phyloP scores from a whole-genome alignment of 1,284 basidiomycete genomes.

The Sporisorium graminicola region DNA sequence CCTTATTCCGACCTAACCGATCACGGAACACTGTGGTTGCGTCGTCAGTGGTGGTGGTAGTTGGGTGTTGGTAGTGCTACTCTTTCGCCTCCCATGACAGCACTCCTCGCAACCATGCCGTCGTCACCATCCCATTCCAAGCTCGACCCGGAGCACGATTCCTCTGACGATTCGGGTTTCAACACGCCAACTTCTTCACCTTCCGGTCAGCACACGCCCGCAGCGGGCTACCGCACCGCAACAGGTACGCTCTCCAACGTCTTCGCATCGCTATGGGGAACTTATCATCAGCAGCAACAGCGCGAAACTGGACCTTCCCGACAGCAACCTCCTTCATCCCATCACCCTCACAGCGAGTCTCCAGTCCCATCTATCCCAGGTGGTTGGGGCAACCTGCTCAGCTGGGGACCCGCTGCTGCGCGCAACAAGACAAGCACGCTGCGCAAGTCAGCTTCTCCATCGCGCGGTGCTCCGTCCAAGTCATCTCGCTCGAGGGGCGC shows the following conservation, averaged over 20 bases:
- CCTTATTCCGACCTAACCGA: neutral
- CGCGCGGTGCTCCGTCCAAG: conserved; percentile 12
- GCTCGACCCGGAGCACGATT: conserved; percentile 29
- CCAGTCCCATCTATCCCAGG: conserved; percentile 32
- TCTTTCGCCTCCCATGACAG: conserved; percentile 17
- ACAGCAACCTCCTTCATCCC: conserved; percentile 11
- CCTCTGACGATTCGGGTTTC: conserved; percentile 24
- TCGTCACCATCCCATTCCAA: conserved; percentile 15
- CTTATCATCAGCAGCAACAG: conserved; percentile 31
- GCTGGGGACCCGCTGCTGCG: conserved; percentile 43
- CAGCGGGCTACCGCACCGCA: conserved; percentile 41
- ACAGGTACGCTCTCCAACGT: conserved; percentile 40
- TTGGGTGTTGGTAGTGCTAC: neutral
- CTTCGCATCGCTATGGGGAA: conserved; percentile 49
- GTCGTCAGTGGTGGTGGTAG: too few species aligned
- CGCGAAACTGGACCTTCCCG: conserved; percentile 34
- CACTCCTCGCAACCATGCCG: conserved; percentile 31
- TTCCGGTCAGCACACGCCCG: conserved; percentile 32
- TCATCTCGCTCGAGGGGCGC: conserved; percentile 20
- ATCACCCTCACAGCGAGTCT: conserved; percentile 6
- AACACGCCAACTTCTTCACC: conserved; percentile 31
- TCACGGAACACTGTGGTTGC: neutral
- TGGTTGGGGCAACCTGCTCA: conserved; percentile 47
- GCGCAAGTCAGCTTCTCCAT: conserved; percentile 33
- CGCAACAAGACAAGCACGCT: conserved; percentile 20